Conservation (phyloP, 805 yeast species). For the Yamadazyma sp. region DNA sequence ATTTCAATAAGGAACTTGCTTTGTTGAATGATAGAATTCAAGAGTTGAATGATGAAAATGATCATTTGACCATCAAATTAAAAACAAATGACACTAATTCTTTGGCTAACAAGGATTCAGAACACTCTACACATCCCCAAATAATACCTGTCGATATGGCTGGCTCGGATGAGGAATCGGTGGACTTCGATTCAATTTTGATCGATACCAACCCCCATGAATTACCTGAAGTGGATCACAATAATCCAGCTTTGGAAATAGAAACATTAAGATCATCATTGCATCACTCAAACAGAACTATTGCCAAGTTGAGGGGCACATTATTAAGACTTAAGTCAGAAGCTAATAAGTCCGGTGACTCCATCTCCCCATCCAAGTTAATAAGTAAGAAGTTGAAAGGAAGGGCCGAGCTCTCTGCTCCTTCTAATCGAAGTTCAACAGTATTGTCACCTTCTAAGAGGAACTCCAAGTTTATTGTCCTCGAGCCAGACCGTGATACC, state of each 20-base stretch:
- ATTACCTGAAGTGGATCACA: conserved; percentile 31
- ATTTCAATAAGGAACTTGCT: conserved; percentile 42
- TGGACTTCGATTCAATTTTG: conserved; percentile 34
- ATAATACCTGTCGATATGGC: neutral
- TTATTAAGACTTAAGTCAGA: conserved; percentile 42
- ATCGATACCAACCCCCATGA: conserved; percentile 27
- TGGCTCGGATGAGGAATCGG: conserved; percentile 30
- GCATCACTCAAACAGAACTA: conserved; percentile 61
- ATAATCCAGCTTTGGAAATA: conserved; percentile 52
- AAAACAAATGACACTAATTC: neutral
- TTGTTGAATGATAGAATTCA: conserved; percentile 53
- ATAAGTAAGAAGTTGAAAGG: conserved; percentile 16
- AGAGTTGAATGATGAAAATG: conserved; percentile 70
- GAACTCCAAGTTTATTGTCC: conserved; percentile 31
- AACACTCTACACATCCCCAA: neutral
- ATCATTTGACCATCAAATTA: conserved; percentile 47
- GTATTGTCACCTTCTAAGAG: conserved; percentile 36
- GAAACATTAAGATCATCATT: conserved; percentile 68
- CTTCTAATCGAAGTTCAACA: conserved; percentile 24
- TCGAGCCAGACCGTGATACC: conserved; percentile 17
- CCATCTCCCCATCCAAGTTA: conserved; percentile 16
- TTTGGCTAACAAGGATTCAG: neutral
- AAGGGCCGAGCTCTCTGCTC: conserved; percentile 11
- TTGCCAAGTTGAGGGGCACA: conserved; percentile 56
- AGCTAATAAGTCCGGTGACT: conserved; percentile 23